These are phyloP conservation scores for Zalaria obscura DNA, from an alignment of 2,329 filamentous ascomycete genomes.

Conservation along the genomic window DNA sequence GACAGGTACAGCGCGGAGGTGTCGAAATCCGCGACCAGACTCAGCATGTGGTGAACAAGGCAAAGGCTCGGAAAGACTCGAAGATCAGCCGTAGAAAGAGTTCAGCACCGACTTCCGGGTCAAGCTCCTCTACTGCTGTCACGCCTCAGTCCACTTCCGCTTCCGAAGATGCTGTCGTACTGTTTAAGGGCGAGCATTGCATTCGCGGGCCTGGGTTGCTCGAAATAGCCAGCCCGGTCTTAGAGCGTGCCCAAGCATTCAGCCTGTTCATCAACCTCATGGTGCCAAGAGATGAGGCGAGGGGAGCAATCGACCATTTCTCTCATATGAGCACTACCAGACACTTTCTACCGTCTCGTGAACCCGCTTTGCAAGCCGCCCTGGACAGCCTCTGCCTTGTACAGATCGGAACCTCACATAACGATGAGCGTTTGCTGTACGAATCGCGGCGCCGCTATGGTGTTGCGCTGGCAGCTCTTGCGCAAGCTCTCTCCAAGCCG, in stretches of 20 bases:
- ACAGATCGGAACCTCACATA: conserved; percentile 12
- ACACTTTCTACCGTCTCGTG: conserved; percentile 3
- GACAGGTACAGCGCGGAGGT: conserved; percentile 10
- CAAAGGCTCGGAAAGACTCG: not conserved
- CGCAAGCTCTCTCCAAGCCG: conserved; percentile 8
- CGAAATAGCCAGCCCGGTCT: too few species aligned
- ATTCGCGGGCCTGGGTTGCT: too few species aligned
- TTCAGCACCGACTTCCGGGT: conserved; percentile 12
- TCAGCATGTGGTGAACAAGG: conserved; percentile 5
- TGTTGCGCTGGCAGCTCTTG: conserved; percentile 10
- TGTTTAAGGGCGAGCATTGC: too few species aligned
- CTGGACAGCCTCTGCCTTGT: conserved; percentile 16
- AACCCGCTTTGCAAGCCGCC: conserved; percentile 11
- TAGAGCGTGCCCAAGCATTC: too few species aligned
- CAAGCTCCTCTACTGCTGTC: conserved; percentile 4
- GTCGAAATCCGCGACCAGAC: conserved; percentile 16
- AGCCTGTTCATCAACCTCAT: too few species aligned
- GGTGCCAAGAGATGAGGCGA: too few species aligned
- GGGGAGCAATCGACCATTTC: not conserved
- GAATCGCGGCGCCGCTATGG: conserved; percentile 13
- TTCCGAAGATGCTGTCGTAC: too few species aligned
- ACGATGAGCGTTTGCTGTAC: conserved; percentile 12
- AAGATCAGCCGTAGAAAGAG: conserved; percentile 2
- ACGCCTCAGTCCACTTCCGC: too few species aligned
- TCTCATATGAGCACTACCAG: not conserved